phyloP scores from a whole-genome alignment of 768 basidiomycete species.

The Boletus bicolor region DNA sequence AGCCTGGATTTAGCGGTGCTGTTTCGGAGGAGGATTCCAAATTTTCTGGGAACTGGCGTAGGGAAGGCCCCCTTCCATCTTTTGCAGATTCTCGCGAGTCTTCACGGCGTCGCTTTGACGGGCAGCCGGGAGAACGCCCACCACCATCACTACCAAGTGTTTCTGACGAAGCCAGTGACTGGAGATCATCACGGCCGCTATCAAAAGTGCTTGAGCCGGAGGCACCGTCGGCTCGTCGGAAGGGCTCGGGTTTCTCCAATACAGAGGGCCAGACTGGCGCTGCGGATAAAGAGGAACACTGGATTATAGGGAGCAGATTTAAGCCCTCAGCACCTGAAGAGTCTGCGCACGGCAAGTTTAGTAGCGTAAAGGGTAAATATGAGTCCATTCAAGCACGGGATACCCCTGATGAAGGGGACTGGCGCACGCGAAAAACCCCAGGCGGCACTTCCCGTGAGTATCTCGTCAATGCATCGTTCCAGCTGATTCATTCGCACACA shows the following conservation, averaged over 20 bases:
- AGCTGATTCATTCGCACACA: constrained; percentile 28
- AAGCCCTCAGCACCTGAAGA: constrained; percentile 47
- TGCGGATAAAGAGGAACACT: constrained; percentile 78
- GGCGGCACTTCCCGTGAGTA: constrained; percentile 63
- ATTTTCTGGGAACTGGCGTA: constrained; percentile 81
- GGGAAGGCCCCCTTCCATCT: constrained; percentile 82
- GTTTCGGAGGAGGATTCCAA: constrained; percentile 69
- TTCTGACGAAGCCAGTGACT: constrained; percentile 65
- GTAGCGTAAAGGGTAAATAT: constrained; percentile 45
- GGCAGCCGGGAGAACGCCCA: constrained; percentile 40
- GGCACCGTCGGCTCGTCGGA: constrained; percentile 48
- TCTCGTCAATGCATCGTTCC: constrained; percentile 2
- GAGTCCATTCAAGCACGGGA: constrained; percentile 57
- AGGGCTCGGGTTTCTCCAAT: constrained; percentile 53
- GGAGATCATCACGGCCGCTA: constrained; percentile 58
- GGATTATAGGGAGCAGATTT: constrained; percentile 75
- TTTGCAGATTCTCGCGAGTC: constrained; percentile 56
- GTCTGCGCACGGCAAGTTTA: constrained; percentile 40
- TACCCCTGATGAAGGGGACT: constrained; percentile 60
- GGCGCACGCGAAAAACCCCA: constrained; percentile 55
- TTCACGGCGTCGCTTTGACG: constrained; percentile 68
- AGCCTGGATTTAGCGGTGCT: constrained; percentile 50
- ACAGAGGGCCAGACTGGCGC: constrained; percentile 42
- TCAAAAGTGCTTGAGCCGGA: constrained; percentile 46
- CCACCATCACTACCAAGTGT: constrained; percentile 44